Base-by-base conservation (phyloP, 306 rosid genomes). In the Castanospermum australe region DNA sequence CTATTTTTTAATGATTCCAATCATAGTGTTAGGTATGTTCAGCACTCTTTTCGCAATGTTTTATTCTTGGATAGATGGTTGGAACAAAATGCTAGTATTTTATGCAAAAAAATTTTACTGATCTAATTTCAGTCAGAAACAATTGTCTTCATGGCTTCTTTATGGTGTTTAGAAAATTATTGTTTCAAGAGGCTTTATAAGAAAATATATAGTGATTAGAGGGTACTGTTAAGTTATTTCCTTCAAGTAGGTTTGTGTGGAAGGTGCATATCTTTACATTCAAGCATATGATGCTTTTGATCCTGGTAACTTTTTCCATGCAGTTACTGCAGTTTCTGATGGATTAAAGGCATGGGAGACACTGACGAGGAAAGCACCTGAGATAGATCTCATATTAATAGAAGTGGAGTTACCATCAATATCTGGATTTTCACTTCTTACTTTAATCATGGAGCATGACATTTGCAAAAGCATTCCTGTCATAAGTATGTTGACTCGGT, bases 281-380 rank as follows among this genome's bases (percentile, higher is more conserved):
- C 17, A 52, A 38, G 38, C 18, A 18, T 14, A 17, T 39, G 20
- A 35, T 38, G 41, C 50, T 60, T 65, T 32, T 61, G 71, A 78
- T 32, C 50, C 45, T 61, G 54, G 22, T 51, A 4, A 44, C 50
- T 47, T 57, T 67, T 68, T 50, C 38, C 71, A 65, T 48, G 82
- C 90, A 93, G 98, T 93, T 74, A 82, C 80, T 45, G 89, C 97
- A 8, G 94, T 89, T 75, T 6, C 89, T 56, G 97, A 93, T 78
- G 97, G 93, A 80, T 47, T 93, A 61, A 83, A 78, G 71, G 98
- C 98, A 25, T 93, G 98, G 94, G 98, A 93, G 83, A 87, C 86
- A n/a, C 62, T 93, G 67, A 87, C 87, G 86, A 79, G 66, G 71
- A 88, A 87, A 60, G 83, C 91, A 78, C 64, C 70, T 42, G 83